Conservation (phyloP, 192 early-diverging fungal species). For the Coemansia sp. region DNA sequence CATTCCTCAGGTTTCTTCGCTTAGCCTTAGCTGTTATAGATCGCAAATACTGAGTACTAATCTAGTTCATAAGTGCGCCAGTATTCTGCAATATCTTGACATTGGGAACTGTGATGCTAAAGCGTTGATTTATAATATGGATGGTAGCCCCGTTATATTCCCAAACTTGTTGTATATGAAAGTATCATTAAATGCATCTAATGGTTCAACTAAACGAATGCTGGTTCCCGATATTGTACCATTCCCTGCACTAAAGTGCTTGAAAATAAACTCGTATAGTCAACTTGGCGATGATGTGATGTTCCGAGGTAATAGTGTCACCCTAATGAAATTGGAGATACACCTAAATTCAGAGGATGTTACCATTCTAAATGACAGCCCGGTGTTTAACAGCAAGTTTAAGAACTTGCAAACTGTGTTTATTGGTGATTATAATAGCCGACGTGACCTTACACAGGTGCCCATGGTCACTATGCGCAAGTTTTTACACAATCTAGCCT, state of each 20-base stretch:
- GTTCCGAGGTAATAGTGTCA: slow-evolving; percentile 7
- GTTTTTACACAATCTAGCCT: too few species aligned
- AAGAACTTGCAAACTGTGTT: too few species aligned
- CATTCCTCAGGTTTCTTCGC: not conserved
- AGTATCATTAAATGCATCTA: not conserved
- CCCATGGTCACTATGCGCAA: too few species aligned
- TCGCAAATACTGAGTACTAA: not conserved
- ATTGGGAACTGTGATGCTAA: not conserved
- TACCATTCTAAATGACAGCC: too few species aligned
- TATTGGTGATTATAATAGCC: too few species aligned
- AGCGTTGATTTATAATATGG: not conserved
- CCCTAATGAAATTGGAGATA: not conserved
- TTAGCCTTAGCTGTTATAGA: not conserved
- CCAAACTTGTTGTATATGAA: not conserved
- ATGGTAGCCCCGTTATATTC: not conserved
- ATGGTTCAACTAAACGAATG: not conserved
- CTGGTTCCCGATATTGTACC: not conserved
- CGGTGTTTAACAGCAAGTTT: too few species aligned
- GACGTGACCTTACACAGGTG: too few species aligned
- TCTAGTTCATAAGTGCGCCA: not conserved
- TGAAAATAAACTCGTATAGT: not conserved
- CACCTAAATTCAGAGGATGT: too few species aligned
- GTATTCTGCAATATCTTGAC: not conserved
- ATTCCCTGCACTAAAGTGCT: not conserved
- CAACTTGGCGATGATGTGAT: slow-evolving; percentile 3